Evolutionary conservation across 2,329 filamentous ascomycete genomes (phyloP), one percentile per base, ranked within the genome.

Genomic region (Colletotrichum noveboracense): DNA sequence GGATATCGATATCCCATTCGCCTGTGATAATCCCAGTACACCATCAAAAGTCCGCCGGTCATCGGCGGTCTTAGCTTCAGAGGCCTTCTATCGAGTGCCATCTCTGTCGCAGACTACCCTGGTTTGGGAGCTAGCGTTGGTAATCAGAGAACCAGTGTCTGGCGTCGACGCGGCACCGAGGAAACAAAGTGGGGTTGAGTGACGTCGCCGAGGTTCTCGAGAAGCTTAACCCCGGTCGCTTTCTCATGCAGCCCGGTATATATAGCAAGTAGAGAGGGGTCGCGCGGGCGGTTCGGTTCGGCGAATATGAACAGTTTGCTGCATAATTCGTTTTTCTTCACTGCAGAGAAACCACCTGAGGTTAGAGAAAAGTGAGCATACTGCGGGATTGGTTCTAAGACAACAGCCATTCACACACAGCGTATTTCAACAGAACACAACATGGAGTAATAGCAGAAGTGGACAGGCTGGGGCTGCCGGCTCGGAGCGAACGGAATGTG

Each of bases 401-500:
- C 30, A 26, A n/a, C 8, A 61, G 32, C 60, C 60, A 64, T 64
- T 64, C 60, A 64, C 60, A 2, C 18, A 18, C 26, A 16, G 28
- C 60, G 32, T 64, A 64, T 36, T 64, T 34, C 62, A 36, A 21
- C 16, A 13, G 34, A 48, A 48, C 62, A 28, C 24, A 64, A n/a
- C 24, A 13, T 32, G 65, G 65, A 48, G 64, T 12, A 18, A 38
- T 38, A 55, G 14, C 32, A 48, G 28, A 67, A 26, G 65, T 67
- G 64, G 38, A 52, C 26, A 66, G 36, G 48, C 36, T 66, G 55
- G 56, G 24, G 65, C 38, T 2, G 56, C 62, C 71, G 66, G 71
- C 56, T 74, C 66, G 71, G 71, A 70, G 32, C 71, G 70, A 62
- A 10, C 70, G 65, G 56, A 62, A 73, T 52, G 48, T 67, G 65